Conservation (phyloP, 129 eudicot species). For the Artemisia tridentata region DNA sequence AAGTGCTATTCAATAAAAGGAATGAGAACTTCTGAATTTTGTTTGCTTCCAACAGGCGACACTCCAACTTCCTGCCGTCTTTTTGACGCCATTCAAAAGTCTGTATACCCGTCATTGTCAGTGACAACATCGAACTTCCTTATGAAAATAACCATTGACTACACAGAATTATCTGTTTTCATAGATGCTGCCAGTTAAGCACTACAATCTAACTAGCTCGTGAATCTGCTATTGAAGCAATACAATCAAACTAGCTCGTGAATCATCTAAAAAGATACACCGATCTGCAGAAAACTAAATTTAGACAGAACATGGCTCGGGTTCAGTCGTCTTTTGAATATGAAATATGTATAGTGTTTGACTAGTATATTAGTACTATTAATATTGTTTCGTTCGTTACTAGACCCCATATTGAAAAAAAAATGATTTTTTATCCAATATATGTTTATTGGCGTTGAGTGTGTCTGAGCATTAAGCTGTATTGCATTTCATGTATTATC, state of each 20-base stretch:
- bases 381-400: too few species aligned
- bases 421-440: too few species aligned
- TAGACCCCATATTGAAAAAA: too few species aligned
- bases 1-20: too few species aligned
- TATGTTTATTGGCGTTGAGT: too few species aligned
- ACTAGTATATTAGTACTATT: too few species aligned
- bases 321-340: slow-evolving; percentile 67
- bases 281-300: slow-evolving; percentile 40
- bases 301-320: slow-evolving; percentile 66
- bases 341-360: slow-evolving; percentile 21
- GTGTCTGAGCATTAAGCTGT: too few species aligned
- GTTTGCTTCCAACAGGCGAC: too few species aligned
- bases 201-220: slow-evolving; percentile 68
- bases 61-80: too few species aligned
- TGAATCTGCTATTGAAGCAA: slow-evolving; percentile 60
- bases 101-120: slow-evolving; percentile 85
- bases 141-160: slow-evolving; percentile 91
- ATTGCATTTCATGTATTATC: too few species aligned
- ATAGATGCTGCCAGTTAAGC: slow-evolving; percentile 76
- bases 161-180: slow-evolving; percentile 67
- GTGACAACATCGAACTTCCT: slow-evolving; percentile 95
- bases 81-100: too few species aligned
- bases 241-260: slow-evolving; percentile 73
- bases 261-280: slow-evolving; percentile 60
- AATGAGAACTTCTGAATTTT: too few species aligned